phyloP scores from a whole-genome alignment of 2,329 filamentous ascomycete genomes.

The Fusarium buharicum region DNA sequence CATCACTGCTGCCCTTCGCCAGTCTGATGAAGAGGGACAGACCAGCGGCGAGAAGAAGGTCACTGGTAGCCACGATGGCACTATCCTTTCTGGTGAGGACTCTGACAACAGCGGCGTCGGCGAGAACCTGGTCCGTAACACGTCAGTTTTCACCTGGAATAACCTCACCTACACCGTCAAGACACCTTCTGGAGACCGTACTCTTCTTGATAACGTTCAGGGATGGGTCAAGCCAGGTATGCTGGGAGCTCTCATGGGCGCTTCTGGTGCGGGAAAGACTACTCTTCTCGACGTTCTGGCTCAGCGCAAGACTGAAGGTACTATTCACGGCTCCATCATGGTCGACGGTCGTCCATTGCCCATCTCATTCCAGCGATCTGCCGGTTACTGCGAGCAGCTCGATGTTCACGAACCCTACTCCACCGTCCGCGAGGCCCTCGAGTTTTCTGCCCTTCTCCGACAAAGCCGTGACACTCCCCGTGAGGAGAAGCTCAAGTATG shows the following conservation, averaged over 20 bases:
- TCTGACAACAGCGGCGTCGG: slow-evolving; percentile 41
- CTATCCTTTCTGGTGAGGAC: slow-evolving; percentile 22
- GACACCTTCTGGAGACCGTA: slow-evolving; percentile 68
- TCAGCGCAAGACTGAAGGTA: slow-evolving; percentile 80
- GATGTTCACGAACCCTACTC: slow-evolving; percentile 79
- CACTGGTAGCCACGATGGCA: slow-evolving; percentile 9
- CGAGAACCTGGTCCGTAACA: slow-evolving; percentile 66
- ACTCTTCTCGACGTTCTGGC: slow-evolving; percentile 86
- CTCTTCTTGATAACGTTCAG: slow-evolving; percentile 80
- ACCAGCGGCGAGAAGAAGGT: slow-evolving; percentile 37
- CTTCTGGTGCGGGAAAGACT: slow-evolving; percentile 85
- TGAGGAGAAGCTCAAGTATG: slow-evolving; percentile 78
- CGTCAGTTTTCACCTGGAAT: slow-evolving; percentile 78
- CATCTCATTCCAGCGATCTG: slow-evolving; percentile 79
- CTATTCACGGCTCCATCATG: slow-evolving; percentile 77
- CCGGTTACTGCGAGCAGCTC: slow-evolving; percentile 83
- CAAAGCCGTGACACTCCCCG: slow-evolving; percentile 72
- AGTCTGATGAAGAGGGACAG: slow-evolving; percentile 62
- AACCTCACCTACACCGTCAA: slow-evolving; percentile 76
- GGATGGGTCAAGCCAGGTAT: slow-evolving; percentile 87
- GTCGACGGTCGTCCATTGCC: slow-evolving; percentile 79
- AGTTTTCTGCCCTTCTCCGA: slow-evolving; percentile 78
- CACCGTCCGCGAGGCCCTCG: slow-evolving; percentile 80
- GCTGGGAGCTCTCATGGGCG: slow-evolving; percentile 82
- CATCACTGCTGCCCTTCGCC: slow-evolving; percentile 44